Base-by-base conservation (phyloP, 169 alveolate species). In the Neospora caninum region DNA sequence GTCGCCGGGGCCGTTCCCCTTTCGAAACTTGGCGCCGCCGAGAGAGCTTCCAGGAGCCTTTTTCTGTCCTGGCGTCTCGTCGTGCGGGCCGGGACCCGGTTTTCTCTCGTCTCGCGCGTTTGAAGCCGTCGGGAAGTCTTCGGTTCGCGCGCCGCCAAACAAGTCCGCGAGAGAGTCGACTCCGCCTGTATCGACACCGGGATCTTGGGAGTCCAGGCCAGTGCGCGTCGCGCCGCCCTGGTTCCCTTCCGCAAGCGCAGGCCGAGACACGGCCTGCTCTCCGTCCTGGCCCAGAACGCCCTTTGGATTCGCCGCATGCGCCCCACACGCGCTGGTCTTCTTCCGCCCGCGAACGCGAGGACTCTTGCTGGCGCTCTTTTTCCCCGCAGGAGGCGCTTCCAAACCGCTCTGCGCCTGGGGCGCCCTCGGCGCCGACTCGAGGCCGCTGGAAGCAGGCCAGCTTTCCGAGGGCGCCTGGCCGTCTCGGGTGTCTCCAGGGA, bases 141-240 rank as follows among this genome's bases (percentile, higher is more conserved):
- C 73, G 34, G 73, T 4, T 22, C 73, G 73, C 73, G 73, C 73
- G 7, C 73, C 73, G 31, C 73, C 73, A 16, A 78, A n/a, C 86
- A 78, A 78, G 20, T 78, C 86, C 22, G 86, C 86, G 31, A 78
- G 86, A 64, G 73, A 64, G 73, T 64, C 73, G 1, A 43, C 89
- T 9, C 89, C 41, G 64, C 41, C 64, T 36, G 54, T 41, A 9
- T 36, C 41, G 42, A n/a, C 42, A 73, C 84, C 84, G 18, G 84
- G 31, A 0, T 22, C 41, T 82, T 39, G 73, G n/a, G 0, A 29
- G 22, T 43, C 36, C 67, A 39, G 53, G 64, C 13, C 89, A 22
- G 6, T 39, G 2, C 64, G 54, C 41, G 38, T 36, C 41, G 89
- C 16, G 2, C n/a, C 89, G 16, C 16, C 58, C 69, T 39, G 43